Conservation (phyloP, 164 flowering plant genomes). For the Stephania cephalantha region DNA sequence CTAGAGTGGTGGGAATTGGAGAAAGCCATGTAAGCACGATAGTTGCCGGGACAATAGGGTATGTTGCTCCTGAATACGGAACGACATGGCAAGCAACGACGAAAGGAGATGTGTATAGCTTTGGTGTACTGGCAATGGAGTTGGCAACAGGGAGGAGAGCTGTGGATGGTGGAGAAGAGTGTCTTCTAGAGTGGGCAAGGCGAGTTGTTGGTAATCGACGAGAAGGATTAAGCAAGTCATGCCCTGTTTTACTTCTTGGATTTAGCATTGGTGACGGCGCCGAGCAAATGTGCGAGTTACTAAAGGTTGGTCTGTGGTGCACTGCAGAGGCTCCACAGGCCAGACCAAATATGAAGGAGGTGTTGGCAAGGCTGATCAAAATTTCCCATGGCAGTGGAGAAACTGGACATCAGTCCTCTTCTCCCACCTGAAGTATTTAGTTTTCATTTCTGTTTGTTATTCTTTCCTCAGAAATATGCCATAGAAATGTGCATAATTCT, state of each 20-base stretch:
- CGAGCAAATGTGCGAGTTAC: conserved; percentile 58
- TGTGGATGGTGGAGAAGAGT: conserved; percentile 74
- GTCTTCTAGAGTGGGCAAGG: conserved; percentile 73
- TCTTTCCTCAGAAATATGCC: background rate
- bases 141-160: conserved; percentile 80
- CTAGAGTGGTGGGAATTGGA: conserved; percentile 62
- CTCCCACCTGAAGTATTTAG: background rate
- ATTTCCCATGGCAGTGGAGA: background rate
- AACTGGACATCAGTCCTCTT: background rate
- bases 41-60: conserved; percentile 89
- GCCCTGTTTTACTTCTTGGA: conserved; percentile 39
- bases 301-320: conserved; percentile 58
- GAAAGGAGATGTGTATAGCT: conserved; percentile 90
- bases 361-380: conserved; percentile 47
- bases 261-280: conserved; percentile 44
- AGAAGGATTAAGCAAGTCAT: conserved; percentile 22
- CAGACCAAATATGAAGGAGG: conserved; percentile 89
- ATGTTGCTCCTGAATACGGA: conserved; percentile 91
- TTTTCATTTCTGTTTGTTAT: background rate
- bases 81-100: conserved; percentile 88
- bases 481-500: conserved; percentile 1
- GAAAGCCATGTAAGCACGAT: conserved; percentile 83
- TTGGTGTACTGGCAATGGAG: conserved; percentile 82
- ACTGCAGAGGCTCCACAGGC: conserved; percentile 62
- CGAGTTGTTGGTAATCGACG: conserved; percentile 42